Evolutionary conservation across 345 rosid genomes (phyloP).

Genomic region (Ailanthus altissimus): DNA sequence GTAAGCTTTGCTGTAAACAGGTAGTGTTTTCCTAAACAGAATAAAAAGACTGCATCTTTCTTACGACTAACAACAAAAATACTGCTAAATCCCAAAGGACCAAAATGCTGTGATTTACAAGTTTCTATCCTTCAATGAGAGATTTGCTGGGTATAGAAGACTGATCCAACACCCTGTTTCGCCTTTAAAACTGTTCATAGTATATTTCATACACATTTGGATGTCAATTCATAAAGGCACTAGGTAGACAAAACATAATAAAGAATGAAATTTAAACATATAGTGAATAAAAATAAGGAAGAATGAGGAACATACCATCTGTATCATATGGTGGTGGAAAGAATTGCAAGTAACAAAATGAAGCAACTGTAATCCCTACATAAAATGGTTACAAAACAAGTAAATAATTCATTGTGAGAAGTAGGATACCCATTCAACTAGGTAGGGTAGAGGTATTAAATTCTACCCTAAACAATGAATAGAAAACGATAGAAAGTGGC

Average conservation of each 20-base stretch:
- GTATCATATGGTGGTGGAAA: conserved; percentile 70
- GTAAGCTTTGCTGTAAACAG: background rate
- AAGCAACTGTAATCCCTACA: conserved; percentile 56
- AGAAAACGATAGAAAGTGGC: background rate
- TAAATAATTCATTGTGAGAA: conserved; percentile 7
- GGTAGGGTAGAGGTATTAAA: background rate
- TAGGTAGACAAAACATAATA: background rate
- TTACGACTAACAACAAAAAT: background rate
- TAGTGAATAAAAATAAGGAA: background rate
- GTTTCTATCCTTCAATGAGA: background rate
- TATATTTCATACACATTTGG: background rate
- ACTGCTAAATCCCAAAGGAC: background rate
- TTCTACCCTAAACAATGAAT: background rate
- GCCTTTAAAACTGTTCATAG: background rate
- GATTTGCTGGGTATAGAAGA: background rate
- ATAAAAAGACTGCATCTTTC: background rate
- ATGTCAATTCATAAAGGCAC: background rate
- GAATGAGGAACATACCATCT: conserved; percentile 48
- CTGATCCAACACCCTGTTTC: background rate
- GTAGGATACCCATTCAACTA: background rate
- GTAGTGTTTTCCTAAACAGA: background rate
- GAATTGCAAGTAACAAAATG: conserved; percentile 80
- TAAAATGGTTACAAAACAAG: conserved; percentile 13
- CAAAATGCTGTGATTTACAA: background rate
- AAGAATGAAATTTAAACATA: background rate